Evolutionary conservation across 208 protist genomes (phyloP).

Genomic region (Dictyostelium gargantuum): DNA sequence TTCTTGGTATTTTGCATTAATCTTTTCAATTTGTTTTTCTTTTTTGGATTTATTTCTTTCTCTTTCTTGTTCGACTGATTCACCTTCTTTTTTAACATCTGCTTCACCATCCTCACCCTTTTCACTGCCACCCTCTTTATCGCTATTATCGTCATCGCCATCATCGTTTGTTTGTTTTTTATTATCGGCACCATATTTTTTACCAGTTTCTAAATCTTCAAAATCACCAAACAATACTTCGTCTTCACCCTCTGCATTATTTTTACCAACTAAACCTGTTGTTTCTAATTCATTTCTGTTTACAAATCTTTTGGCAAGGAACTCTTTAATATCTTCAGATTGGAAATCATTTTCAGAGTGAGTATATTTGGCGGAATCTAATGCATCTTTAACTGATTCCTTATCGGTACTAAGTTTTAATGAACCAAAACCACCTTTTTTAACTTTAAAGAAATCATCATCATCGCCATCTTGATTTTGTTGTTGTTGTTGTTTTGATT

Average conservation of each 20-base stretch:
- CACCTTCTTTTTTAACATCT: conserved; percentile 69
- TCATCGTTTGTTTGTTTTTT: conserved; percentile 3
- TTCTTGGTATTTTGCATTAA: conserved; percentile 51
- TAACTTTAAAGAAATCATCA: conserved; percentile 74
- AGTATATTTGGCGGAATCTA: conserved; percentile 60
- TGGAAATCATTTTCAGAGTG: neutral
- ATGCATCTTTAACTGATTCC: conserved; percentile 35
- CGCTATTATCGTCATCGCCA: neutral
- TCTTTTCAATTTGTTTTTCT: conserved; percentile 60
- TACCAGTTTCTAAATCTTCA: conserved; percentile 87
- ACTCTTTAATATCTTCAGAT: neutral
- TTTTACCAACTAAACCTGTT: conserved; percentile 20
- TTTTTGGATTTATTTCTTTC: neutral
- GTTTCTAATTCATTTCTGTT: conserved; percentile 2
- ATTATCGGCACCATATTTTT: conserved; percentile 16
- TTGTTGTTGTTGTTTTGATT: conserved; percentile 35
- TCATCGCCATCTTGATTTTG: conserved; percentile 70
- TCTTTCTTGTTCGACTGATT: conserved; percentile 60
- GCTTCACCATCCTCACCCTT: conserved; percentile 64
- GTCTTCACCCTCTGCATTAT: conserved; percentile 63
- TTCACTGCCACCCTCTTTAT: conserved; percentile 63
- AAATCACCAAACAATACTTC: conserved; percentile 81
- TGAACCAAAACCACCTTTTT: conserved; percentile 57
- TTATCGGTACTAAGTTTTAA: conserved; percentile 46
- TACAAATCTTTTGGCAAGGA: conserved; percentile 17